Percentiles rank a stretch among this genome's conserved stretches.
Evolutionary conservation across 2,329 filamentous ascomycete genomes (phyloP).

Genomic region (Ambrosiella xylebori): DNA sequence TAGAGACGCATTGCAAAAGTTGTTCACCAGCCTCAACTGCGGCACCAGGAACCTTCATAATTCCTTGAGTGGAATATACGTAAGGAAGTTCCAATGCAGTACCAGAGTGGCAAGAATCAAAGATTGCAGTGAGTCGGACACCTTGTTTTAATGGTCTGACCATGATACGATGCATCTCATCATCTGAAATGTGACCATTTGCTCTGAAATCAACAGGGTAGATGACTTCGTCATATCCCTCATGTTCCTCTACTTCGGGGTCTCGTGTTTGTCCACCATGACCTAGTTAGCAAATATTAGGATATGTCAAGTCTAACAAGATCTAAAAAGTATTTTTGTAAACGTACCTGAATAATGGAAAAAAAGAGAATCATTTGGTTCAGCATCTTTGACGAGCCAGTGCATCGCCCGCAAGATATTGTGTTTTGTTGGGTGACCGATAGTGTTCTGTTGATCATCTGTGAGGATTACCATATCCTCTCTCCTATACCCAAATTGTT

Average conservation of each 20-base stretch:
- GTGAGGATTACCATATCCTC: constrained; percentile 97
- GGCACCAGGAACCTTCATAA: constrained; percentile 51
- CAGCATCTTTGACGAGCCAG: constrained; percentile 88
- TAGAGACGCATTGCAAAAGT: constrained; percentile 40
- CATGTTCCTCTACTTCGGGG: constrained; percentile 62
- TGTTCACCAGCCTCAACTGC: constrained; percentile 51
- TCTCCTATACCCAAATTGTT: constrained; percentile 78
- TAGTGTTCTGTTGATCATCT: constrained; percentile 90
- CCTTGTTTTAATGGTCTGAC: constrained; percentile 37
- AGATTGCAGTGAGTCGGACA: constrained; percentile 44
- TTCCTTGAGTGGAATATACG: constrained; percentile 51
- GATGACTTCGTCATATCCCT: constrained; percentile 70
- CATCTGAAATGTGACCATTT: constrained; percentile 66
- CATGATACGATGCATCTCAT: constrained; percentile 67
- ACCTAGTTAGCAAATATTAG: constrained; percentile 24
- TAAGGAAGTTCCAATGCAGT: constrained; percentile 50
- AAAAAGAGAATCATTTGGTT: constrained; percentile 84
- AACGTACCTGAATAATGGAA: constrained; percentile 83
- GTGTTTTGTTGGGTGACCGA: constrained; percentile 91
- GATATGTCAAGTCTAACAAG: too few relatives aligned
- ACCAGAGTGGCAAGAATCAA: constrained; percentile 50
- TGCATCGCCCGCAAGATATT: constrained; percentile 95
- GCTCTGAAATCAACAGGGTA: constrained; percentile 69
- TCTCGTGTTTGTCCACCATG: constrained; percentile 72
- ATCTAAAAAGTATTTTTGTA: too few relatives aligned